phyloP scores from a whole-genome alignment of 1,284 basidiomycete genomes.

The Moesziomyces aphidis region DNA sequence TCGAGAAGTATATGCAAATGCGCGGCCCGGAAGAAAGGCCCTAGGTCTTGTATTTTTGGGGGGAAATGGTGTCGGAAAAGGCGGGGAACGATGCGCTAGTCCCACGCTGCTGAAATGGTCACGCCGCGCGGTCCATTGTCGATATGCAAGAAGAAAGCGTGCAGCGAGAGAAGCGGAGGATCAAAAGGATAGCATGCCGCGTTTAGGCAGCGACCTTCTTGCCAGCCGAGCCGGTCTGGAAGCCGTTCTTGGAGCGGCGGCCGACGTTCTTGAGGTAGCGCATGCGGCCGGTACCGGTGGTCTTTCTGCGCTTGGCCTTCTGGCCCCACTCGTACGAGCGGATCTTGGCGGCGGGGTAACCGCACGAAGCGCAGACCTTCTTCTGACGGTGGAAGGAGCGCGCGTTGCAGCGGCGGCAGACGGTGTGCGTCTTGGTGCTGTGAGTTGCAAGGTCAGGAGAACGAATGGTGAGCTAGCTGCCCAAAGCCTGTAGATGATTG shows the following conservation, averaged over 20 bases:
- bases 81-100: constrained; percentile 10
- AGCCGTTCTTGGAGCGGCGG: constrained; percentile 83
- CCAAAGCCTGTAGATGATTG: background rate
- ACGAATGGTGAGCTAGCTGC: constrained; percentile 24
- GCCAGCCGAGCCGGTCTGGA: constrained; percentile 70
- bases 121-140: no score
- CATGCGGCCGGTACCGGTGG: constrained; percentile 96
- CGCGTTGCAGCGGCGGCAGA: constrained; percentile 83
- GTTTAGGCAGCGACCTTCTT: constrained; percentile 65
- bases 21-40: constrained; percentile 16
- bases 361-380: constrained; percentile 96
- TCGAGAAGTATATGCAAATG: background rate
- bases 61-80: constrained; percentile 12
- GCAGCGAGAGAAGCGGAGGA: constrained; percentile 13
- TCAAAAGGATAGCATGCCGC: background rate
- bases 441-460: constrained; percentile 1
- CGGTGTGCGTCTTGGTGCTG: constrained; percentile 97
- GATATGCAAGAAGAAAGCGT: constrained; percentile 8
- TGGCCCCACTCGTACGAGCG: constrained; percentile 97
- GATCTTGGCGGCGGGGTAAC: constrained; percentile 94
- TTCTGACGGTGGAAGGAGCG: constrained; percentile 96
- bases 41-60: no score
- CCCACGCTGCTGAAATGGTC: no score
- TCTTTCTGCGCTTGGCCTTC: constrained; percentile 99
- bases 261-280: constrained; percentile 81